These are phyloP conservation scores for Cryptococcus sp. DNA, from an alignment of 1,284 basidiomycete genomes.

Conservation along the genomic window DNA sequence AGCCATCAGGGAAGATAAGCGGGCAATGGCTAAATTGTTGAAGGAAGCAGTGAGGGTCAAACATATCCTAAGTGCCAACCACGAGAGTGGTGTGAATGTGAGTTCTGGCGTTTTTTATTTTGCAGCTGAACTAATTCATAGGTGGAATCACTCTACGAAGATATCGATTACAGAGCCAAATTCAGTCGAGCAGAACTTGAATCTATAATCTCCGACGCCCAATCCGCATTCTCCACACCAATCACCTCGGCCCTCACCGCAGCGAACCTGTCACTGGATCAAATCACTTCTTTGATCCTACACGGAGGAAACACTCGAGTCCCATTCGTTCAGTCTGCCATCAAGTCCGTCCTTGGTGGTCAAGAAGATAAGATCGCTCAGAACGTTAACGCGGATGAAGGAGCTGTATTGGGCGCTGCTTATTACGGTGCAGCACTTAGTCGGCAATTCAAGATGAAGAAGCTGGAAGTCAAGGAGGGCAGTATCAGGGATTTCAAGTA, in stretches of 20 bases:
- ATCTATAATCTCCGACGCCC: conserved; percentile 58
- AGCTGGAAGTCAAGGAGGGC: conserved; percentile 77
- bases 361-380: conserved; percentile 70
- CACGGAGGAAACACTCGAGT: conserved; percentile 85
- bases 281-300: conserved; percentile 79
- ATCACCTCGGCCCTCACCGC: conserved; percentile 69
- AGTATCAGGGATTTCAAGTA: conserved; percentile 56
- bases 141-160: conserved; percentile 84
- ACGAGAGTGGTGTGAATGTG: conserved; percentile 68
- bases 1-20: conserved; percentile 56
- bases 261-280: conserved; percentile 65
- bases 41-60: conserved; percentile 92
- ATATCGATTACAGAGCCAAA: conserved; percentile 82
- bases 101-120: conserved; percentile 29
- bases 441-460: conserved; percentile 92
- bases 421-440: conserved; percentile 87
- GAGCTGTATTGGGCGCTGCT: conserved; percentile 88
- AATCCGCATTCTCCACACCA: conserved; percentile 63
- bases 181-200: conserved; percentile 77
- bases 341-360: conserved; percentile 72
- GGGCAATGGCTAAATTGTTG: conserved; percentile 87
- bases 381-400: conserved; percentile 97
- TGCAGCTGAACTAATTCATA: conserved; percentile 29
- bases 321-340: conserved; percentile 82
- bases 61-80: conserved; percentile 88